Conservation (phyloP, 495 filamentous ascomycete genomes). For the Tuber calosporum region DNA sequence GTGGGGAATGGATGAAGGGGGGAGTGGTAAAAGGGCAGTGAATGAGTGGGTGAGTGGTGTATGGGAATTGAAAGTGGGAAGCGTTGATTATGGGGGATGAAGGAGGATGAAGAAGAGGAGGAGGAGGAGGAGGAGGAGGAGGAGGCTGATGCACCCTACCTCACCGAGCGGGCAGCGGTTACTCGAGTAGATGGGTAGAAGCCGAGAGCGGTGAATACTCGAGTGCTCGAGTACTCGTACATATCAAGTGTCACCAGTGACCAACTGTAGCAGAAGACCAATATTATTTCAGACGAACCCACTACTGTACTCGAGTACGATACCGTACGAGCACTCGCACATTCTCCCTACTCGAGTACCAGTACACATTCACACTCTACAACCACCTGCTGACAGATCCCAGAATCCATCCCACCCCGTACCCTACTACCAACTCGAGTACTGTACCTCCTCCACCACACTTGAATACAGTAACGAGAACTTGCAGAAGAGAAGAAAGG, state of each 20-base stretch:
- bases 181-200: neutral
- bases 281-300: neutral
- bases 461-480: too few relatives aligned
- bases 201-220: neutral
- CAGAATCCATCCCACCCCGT: neutral
- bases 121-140: neutral
- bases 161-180: neutral
- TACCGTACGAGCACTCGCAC: too few relatives aligned
- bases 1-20: neutral
- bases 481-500: neutral
- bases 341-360: too few relatives aligned
- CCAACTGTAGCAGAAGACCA: neutral
- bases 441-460: too few relatives aligned
- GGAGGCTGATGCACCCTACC: neutral
- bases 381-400: neutral
- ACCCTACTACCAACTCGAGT: too few relatives aligned
- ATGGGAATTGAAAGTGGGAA: neutral
- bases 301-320: too few relatives aligned
- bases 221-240: neutral
- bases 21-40: neutral
- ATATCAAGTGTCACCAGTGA: neutral
- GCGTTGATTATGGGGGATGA: neutral
- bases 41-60: neutral
- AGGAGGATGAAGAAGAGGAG: neutral
- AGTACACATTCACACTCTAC: neutral